Evolutionary conservation across 2,329 filamentous ascomycete genomes (phyloP), one percentile per base, ranked within the genome.

Genomic region (Aspergillus aculeatinus): DNA sequence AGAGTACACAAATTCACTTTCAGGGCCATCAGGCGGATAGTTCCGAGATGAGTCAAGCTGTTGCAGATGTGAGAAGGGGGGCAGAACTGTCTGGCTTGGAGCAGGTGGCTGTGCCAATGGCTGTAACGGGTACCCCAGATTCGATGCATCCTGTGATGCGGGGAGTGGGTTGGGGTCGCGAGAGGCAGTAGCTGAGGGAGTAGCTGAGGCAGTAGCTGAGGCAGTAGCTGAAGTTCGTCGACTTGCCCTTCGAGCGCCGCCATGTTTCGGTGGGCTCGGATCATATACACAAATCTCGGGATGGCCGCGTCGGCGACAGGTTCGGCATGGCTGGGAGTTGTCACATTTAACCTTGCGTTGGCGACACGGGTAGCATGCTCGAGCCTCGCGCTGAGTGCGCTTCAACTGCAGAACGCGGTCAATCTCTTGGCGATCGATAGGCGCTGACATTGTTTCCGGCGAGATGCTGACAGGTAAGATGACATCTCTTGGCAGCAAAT

Each of bases 261-360:
- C 48, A 12, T 27, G 31, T 14, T 47, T 31, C 16, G 53, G 42
- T 12, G n/a, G 25, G 16, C 14, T 47, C 42, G 47, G 42, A 56
- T 63, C 60, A 48, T 71, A 73, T 0, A 64, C 63, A 52, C 71
- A 74, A 10, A 74, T 72, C 9, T 71, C 55, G 3, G 70, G 69
- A 50, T 74, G 71, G 14, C 64, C 67, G 2, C 72, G 62, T 33
- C 65, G 66, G 19, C 60, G 60, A 53, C 73, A 74, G 0, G 68
- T 74, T 19, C 60, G 61, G 58, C 73, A 74, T 11, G 72, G 72
- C 5, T 68, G 63, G 2, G 21, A 52, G 2, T 68, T 68, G 47
- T 75, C 71, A 44, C 74, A 76, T 60, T 74, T 74, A 12, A 75
- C 73, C 53, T 76, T 74, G n/a, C 73, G 68, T 57, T 73, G 70